phyloP scores from a whole-genome alignment of 2,329 filamentous ascomycete genomes.

The Sporothrix protearum region DNA sequence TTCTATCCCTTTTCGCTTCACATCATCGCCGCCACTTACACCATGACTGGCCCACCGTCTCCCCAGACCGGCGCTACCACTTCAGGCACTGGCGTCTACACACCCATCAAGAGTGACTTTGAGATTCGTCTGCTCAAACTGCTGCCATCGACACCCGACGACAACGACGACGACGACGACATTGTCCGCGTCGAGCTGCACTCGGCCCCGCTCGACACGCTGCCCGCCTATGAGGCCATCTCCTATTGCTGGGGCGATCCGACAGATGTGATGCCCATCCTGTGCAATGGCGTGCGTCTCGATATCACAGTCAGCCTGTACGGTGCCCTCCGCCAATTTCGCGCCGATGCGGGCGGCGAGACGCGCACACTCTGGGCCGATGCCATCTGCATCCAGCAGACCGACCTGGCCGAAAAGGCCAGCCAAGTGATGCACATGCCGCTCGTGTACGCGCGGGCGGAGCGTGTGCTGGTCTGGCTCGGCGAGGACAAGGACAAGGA shows the following conservation, averaged over 20 bases:
- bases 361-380: constrained; percentile 36
- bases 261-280: background rate
- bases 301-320: constrained; percentile 7
- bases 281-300: background rate
- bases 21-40: background rate
- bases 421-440: constrained; percentile 39
- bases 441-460: constrained; percentile 35
- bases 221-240: constrained; percentile 6
- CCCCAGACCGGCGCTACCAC: background rate
- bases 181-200: constrained; percentile 8
- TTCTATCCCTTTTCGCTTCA: background rate
- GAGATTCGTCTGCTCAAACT: constrained; percentile 10
- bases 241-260: constrained; percentile 16
- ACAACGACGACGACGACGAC: background rate
- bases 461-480: constrained; percentile 36
- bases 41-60: background rate
- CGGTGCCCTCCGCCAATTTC: background rate
- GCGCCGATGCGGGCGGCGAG: background rate
- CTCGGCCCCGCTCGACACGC: background rate
- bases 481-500: constrained; percentile 34
- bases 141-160: background rate
- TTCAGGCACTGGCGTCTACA: background rate
- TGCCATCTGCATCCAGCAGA: constrained; percentile 26
- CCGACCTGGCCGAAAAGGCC: constrained; percentile 33
- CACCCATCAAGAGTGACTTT: background rate